Evolutionary conservation across 805 yeast genomes (phyloP).

Genomic region (Metschnikowia aberdeeniae): DNA sequence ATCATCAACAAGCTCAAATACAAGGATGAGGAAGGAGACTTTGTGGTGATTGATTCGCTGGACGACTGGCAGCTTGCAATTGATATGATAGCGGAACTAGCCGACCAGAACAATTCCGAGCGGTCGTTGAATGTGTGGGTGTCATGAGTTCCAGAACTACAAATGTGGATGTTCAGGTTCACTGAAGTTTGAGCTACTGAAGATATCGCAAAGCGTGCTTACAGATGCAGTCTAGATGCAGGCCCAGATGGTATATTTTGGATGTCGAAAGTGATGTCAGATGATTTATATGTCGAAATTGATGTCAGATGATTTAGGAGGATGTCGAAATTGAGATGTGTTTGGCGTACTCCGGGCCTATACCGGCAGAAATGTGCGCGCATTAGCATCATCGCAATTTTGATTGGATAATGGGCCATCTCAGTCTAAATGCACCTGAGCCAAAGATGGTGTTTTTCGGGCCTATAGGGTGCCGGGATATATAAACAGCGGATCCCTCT

Average conservation of each 20-base stretch:
- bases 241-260: neutral
- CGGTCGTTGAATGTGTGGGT: conserved; percentile 40
- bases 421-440: no score
- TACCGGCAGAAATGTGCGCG: conserved; percentile 3
- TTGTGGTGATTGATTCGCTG: conserved; percentile 74
- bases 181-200: neutral
- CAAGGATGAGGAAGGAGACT: conserved; percentile 94
- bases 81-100: conserved; percentile 47
- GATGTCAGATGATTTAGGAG: no score
- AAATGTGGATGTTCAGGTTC: neutral
- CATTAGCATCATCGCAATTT: conserved; percentile 13
- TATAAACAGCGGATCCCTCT: no score
- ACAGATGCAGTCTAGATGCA: no score
- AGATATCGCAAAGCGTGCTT: no score
- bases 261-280: neutral
- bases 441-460: no score
- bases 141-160: conserved; percentile 17
- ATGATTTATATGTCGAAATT: neutral
- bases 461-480: no score
- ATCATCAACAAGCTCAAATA: conserved; percentile 59
- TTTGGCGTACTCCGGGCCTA: neutral
- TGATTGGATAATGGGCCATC: conserved; percentile 7
- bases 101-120: conserved; percentile 17
- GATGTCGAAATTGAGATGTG: neutral
- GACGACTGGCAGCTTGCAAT: conserved; percentile 88